Percentiles rank a stretch among this genome's conserved stretches.
phyloP scores from a whole-genome alignment of 208 protist genomes.

The Porcisia hertigi region DNA sequence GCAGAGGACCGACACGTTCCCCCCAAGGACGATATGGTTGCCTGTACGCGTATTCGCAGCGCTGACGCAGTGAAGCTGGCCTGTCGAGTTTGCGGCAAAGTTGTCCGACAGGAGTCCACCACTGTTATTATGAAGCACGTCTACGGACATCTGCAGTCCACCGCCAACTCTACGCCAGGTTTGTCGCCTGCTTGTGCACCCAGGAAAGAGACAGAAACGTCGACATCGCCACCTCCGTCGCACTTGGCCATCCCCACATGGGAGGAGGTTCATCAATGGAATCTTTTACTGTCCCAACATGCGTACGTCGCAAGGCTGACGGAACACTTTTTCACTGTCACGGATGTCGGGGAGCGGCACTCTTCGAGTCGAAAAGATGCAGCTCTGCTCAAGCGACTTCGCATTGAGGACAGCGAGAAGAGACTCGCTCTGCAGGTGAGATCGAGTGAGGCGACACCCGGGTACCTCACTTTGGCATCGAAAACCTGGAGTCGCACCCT shows the following conservation, averaged over 20 bases:
- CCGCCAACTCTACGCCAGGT: neutral
- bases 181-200: neutral
- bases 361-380: conserved; percentile 14
- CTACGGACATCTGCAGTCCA: conserved; percentile 33
- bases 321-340: conserved; percentile 29
- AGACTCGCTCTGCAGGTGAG: neutral
- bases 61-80: conserved; percentile 33
- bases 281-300: conserved; percentile 41
- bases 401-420: neutral
- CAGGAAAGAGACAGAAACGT: neutral
- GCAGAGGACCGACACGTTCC: neutral
- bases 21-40: neutral
- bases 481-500: neutral
- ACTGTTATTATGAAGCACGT: conserved; percentile 50
- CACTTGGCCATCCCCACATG: conserved; percentile 18
- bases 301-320: conserved; percentile 36
- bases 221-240: neutral
- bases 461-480: conserved; percentile 1
- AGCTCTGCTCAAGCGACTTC: conserved; percentile 12
- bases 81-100: conserved; percentile 54
- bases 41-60: conserved; percentile 1
- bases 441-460: neutral
- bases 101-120: conserved; percentile 41
- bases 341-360: conserved; percentile 11
- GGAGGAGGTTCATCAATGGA: conserved; percentile 47